phyloP scores from a whole-genome alignment of 106 monocot species.

The Dioscorea zingiberensis region DNA sequence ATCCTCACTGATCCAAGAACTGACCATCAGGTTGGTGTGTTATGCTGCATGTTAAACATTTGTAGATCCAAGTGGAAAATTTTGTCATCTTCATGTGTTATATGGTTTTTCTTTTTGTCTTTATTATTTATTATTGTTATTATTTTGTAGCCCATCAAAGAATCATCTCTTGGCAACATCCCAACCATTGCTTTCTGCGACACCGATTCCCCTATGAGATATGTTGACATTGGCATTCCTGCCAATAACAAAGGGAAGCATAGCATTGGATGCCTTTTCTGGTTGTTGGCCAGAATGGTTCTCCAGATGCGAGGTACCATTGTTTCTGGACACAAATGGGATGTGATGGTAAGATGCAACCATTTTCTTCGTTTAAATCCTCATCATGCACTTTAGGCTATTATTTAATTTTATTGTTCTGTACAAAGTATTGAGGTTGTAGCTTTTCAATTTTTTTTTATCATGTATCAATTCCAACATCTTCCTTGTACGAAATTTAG shows the following conservation, averaged over 20 bases:
- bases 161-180: constrained; percentile 80
- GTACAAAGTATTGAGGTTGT: not conserved
- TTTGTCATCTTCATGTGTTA: no score
- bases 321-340: constrained; percentile 67
- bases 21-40: constrained; percentile 71
- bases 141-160: constrained; percentile 73
- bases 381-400: not conserved
- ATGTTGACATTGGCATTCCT: constrained; percentile 90
- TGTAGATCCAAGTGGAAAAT: no score
- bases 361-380: not conserved
- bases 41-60: not conserved
- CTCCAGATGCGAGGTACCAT: constrained; percentile 84
- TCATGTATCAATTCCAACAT: no score
- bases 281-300: constrained; percentile 92
- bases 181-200: constrained; percentile 90
- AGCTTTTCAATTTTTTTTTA: not conserved
- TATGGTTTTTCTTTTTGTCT: no score
- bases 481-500: no score
- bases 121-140: not conserved
- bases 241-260: constrained; percentile 91
- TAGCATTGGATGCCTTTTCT: constrained; percentile 87
- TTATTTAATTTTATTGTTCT: not conserved
- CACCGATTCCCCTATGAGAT: constrained; percentile 85
- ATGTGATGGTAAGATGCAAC: constrained; percentile 62
- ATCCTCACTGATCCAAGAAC: constrained; percentile 93